These are phyloP conservation scores for Xylariaceae sp. DNA, from an alignment of 2,329 filamentous ascomycete species.

Conservation along the genomic window DNA sequence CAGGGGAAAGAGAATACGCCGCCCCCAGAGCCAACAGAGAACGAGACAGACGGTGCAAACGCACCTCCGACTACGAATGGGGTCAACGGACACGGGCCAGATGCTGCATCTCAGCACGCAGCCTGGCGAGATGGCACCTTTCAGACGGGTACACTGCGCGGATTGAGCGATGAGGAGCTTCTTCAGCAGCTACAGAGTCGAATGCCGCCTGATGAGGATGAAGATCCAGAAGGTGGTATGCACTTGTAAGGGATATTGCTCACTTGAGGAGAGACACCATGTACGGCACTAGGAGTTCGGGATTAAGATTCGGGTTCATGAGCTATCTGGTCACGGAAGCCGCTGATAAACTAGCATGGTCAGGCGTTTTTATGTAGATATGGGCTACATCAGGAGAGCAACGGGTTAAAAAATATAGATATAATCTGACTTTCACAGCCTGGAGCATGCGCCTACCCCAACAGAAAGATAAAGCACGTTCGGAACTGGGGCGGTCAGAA, in stretches of 20 bases:
- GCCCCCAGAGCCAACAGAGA: not conserved
- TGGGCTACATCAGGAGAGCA: too few relatives aligned
- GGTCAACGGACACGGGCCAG: slow-evolving; percentile 22
- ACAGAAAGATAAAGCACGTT: too few relatives aligned
- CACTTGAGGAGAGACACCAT: too few relatives aligned
- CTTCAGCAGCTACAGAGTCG: slow-evolving; percentile 52
- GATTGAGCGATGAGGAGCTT: slow-evolving; percentile 57
- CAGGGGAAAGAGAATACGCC: slow-evolving; percentile 41
- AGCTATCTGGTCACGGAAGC: too few relatives aligned
- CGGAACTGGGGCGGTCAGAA: too few relatives aligned
- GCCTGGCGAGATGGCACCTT: slow-evolving; percentile 64
- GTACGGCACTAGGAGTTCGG: too few relatives aligned
- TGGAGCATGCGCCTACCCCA: too few relatives aligned
- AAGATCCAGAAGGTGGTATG: slow-evolving; percentile 52
- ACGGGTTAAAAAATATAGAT: not conserved
- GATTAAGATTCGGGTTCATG: too few relatives aligned
- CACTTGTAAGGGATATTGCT: slow-evolving; percentile 45
- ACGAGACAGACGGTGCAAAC: slow-evolving; percentile 1
- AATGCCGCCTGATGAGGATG: slow-evolving; percentile 45
- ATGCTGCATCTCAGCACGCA: slow-evolving; percentile 28
- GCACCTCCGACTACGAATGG: slow-evolving; percentile 17
- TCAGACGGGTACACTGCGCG: slow-evolving; percentile 54
- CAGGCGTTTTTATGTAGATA: slow-evolving; percentile 6
- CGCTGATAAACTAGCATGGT: slow-evolving; percentile 6
- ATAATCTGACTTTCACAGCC: not conserved